Evolutionary conservation across 1,139 yeast species (phyloP).

Genomic region (Candida freyschussii): DNA sequence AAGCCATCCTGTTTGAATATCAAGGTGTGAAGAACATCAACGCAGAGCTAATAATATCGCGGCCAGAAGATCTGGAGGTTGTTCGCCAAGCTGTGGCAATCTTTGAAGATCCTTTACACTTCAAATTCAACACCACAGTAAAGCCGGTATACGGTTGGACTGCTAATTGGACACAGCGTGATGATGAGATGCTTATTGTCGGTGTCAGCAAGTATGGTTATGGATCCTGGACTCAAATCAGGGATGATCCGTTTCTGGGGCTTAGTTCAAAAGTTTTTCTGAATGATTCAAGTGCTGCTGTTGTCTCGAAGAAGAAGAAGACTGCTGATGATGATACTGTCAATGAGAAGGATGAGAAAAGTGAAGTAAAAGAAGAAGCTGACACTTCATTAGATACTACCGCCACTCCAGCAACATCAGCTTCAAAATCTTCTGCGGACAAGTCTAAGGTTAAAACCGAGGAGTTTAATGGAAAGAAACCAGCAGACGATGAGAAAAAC

Average conservation of each 20-base stretch:
- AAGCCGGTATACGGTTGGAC: slow-evolving; percentile 90
- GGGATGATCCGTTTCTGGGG: slow-evolving; percentile 92
- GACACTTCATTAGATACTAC: slow-evolving; percentile 1
- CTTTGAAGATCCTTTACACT: slow-evolving; percentile 48
- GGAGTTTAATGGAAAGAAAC: slow-evolving; percentile 2
- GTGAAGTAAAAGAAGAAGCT: slow-evolving; percentile 9
- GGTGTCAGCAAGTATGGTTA: slow-evolving; percentile 93
- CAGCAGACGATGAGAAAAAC: slow-evolving; percentile 17
- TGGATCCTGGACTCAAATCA: slow-evolving; percentile 90
- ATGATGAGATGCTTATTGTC: slow-evolving; percentile 80
- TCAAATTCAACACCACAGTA: slow-evolving; percentile 55
- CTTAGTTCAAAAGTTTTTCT: slow-evolving; percentile 79
- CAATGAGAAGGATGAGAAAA: slow-evolving; percentile 27
- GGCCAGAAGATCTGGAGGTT: slow-evolving; percentile 77
- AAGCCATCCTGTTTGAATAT: slow-evolving; percentile 85
- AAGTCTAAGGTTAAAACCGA: slow-evolving; percentile 1
- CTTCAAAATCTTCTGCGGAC: background rate
- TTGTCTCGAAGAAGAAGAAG: slow-evolving; percentile 23
- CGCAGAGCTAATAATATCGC: slow-evolving; percentile 78
- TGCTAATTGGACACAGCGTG: slow-evolving; percentile 76
- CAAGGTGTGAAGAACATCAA: slow-evolving; percentile 85
- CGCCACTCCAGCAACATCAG: slow-evolving; percentile 1
- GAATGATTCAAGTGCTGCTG: slow-evolving; percentile 32
- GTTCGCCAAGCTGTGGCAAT: slow-evolving; percentile 54
- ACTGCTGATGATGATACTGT: slow-evolving; percentile 29